Base-by-base conservation (phyloP, 202 grass and related monocot genomes). In the Cymbopogon flexuosus region DNA sequence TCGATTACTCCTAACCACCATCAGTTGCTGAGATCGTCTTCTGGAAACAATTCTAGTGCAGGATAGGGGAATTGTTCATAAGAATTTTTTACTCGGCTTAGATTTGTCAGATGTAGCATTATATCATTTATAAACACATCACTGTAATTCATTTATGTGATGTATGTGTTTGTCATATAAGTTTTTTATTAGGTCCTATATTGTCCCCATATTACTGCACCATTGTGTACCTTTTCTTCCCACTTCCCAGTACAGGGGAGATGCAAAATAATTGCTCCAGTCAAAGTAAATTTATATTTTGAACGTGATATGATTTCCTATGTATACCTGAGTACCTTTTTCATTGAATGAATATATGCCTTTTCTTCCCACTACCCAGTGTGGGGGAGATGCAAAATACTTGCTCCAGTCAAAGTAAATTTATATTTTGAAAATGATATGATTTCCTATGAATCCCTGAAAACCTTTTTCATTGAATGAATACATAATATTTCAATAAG, bases 11-110 rank as follows among this genome's bases (percentile, higher is more conserved):
- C 87, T 65, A 92, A 85, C 75, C 89, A 88, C 79, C 91, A 87
- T 76, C 77, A 82, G 52, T 61, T 91, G 74, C 86, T 93, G 77
- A 91, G 86, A 77, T 84, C 88, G 10, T 87, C 93, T 29, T 88
- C 92, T 60, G 88, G 90, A 68, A 95, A 93, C 80, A 93, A 89
- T 89, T 89, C 84, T 75, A 88, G 86, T 83, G 84, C 80, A 88
- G 88, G 88, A 30, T 95, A 79, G 79, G 27, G 9, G 11, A 14
- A 70, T 23, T 70, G 23, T 74, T 75, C 36, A 31, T 61, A 76
- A 81, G 15, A 75, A 12, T 60, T 76, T 65, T 22, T 22, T 57
- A 10, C 34, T 56, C 77, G 76, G 27, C 4, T 5, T 75, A 80
- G 64, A 6, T 61, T 77, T 16, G 7, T 51, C 41, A 73, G 72